phyloP scores from a whole-genome alignment of 1,139 yeast species.

The Yamadazyma sp. region DNA sequence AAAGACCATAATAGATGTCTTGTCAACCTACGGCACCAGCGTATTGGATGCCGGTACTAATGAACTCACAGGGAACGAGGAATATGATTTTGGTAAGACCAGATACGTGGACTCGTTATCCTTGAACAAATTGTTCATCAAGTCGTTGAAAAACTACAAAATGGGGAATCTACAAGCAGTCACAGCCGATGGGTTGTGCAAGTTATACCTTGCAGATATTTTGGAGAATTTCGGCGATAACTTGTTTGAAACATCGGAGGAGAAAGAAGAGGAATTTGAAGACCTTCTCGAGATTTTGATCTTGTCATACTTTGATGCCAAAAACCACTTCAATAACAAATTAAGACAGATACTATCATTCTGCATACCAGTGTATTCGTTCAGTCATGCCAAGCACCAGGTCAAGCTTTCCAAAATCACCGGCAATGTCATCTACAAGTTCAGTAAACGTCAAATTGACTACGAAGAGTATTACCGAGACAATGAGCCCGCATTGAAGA shows the following conservation, averaged over 20 bases:
- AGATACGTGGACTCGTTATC: conserved; percentile 60
- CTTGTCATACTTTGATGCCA: conserved; percentile 72
- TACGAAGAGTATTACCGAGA: conserved; percentile 8
- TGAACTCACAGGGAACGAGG: conserved; percentile 19
- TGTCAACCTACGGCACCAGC: conserved; percentile 72
- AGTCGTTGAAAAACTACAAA: conserved; percentile 57
- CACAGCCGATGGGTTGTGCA: conserved; percentile 86
- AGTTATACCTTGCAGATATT: conserved; percentile 76
- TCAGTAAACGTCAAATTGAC: conserved; percentile 19
- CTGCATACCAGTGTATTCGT: conserved; percentile 88
- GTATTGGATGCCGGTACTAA: conserved; percentile 47
- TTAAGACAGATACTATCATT: conserved; percentile 81
- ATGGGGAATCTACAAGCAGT: conserved; percentile 71
- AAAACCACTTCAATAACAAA: conserved; percentile 60
- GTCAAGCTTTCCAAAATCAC: conserved; percentile 61
- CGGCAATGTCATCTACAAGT: conserved; percentile 64
- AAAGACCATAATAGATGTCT: conserved; percentile 72
- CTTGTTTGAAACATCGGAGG: conserved; percentile 14
- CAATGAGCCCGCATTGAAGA: conserved; percentile 17
- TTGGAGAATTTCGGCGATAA: conserved; percentile 28
- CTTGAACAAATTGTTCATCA: conserved; percentile 65
- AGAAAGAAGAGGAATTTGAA: conserved; percentile 19
- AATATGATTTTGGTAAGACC: conserved; percentile 22
- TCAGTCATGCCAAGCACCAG: conserved; percentile 76
- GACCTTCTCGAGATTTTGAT: conserved; percentile 68